Percentiles rank a stretch among this genome's conserved stretches.
These are phyloP conservation scores for Aspergillus sp. DNA, from an alignment of 2,329 filamentous ascomycete genomes.

Conservation along the genomic window DNA sequence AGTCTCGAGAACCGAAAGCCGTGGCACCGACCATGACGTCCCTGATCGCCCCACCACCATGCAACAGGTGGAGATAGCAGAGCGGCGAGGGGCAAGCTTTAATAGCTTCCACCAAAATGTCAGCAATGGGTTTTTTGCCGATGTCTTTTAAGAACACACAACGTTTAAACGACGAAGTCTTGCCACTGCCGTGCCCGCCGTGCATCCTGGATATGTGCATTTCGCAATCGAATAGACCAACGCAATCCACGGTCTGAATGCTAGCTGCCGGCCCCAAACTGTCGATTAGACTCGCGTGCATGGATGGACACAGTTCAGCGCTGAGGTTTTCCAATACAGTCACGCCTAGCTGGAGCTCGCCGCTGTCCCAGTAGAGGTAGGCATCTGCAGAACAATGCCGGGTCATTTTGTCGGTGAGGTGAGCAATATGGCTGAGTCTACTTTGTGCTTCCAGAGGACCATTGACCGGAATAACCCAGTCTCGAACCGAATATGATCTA, in stretches of 20 bases:
- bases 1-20: slow-evolving; percentile 64
- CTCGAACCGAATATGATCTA: slow-evolving; percentile 41
- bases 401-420: slow-evolving; percentile 41
- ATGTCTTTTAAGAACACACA: slow-evolving; percentile 61
- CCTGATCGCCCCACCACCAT: slow-evolving; percentile 55
- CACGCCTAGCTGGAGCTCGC: slow-evolving; percentile 52
- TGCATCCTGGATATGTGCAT: slow-evolving; percentile 64
- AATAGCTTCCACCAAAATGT: slow-evolving; percentile 48
- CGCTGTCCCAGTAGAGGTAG: slow-evolving; percentile 55
- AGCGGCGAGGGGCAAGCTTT: slow-evolving; percentile 51
- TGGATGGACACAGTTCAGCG: slow-evolving; percentile 11
- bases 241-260: slow-evolving; percentile 44
- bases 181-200: slow-evolving; percentile 57
- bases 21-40: slow-evolving; percentile 48
- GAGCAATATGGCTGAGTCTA: slow-evolving; percentile 42
- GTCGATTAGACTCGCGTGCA: slow-evolving; percentile 10
- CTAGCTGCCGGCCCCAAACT: slow-evolving; percentile 37
- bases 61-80: slow-evolving; percentile 64
- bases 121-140: slow-evolving; percentile 31
- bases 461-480: slow-evolving; percentile 38
- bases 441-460: slow-evolving; percentile 32
- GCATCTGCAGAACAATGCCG: slow-evolving; percentile 52
- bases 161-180: slow-evolving; percentile 65
- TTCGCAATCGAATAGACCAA: slow-evolving; percentile 58
- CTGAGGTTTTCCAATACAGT: slow-evolving; percentile 48